phyloP scores from a whole-genome alignment of 345 rosid species.

The Eucalyptus coolabah region DNA sequence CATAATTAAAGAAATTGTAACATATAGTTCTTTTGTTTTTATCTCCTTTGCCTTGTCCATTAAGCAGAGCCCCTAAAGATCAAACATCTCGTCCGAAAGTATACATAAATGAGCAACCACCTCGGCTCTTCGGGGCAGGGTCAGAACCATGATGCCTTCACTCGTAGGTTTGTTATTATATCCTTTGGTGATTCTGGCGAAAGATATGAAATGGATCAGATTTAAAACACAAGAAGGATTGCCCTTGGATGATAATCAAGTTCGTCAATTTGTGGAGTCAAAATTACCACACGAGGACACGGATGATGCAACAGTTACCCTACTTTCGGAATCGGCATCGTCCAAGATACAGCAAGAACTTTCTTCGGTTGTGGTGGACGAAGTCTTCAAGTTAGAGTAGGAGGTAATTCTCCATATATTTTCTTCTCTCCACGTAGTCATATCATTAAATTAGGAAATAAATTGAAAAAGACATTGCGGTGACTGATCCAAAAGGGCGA shows the following conservation, averaged over 20 bases:
- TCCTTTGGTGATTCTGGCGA: constrained; percentile 35
- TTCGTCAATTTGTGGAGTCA: background rate
- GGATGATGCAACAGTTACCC: constrained; percentile 39
- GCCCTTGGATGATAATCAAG: background rate
- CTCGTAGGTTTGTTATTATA: constrained; percentile 30
- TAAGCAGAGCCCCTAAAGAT: constrained; percentile 8
- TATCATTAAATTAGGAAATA: background rate
- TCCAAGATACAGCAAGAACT: background rate
- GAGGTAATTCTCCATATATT: background rate
- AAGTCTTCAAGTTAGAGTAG: constrained; percentile 12
- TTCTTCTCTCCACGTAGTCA: background rate
- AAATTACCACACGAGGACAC: constrained; percentile 11
- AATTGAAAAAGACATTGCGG: background rate
- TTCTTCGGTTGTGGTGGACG: constrained; percentile 1
- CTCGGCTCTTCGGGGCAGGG: constrained; percentile 6
- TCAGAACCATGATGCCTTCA: constrained; percentile 25
- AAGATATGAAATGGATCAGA: constrained; percentile 33
- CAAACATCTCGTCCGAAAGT: constrained; percentile 4
- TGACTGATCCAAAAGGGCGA: background rate
- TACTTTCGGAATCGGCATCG: constrained; percentile 15
- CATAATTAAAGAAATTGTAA: background rate
- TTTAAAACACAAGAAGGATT: background rate
- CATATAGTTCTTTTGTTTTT: background rate
- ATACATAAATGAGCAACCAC: constrained; percentile 10
- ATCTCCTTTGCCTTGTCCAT: constrained; percentile 23